Evolutionary conservation across 192 early-diverging fungal species (phyloP).

Genomic region (Entophlyctis luteolus): DNA sequence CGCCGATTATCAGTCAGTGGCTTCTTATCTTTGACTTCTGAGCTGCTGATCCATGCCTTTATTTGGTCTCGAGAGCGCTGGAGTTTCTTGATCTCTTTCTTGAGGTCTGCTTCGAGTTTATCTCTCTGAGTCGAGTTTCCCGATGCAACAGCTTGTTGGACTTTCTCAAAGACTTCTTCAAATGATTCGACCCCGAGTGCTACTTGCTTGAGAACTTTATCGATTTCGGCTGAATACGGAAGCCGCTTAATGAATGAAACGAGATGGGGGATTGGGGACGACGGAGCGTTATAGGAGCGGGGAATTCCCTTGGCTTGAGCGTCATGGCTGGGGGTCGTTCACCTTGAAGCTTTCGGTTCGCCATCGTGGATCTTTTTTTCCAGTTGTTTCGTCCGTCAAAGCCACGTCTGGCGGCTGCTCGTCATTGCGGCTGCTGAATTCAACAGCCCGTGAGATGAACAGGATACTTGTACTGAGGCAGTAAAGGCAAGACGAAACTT

Average conservation of each 20-base stretch:
- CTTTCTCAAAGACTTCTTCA: constrained; percentile 85
- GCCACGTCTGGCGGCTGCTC: too few relatives aligned
- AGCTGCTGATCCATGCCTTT: constrained; percentile 90
- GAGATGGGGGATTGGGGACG: too few relatives aligned
- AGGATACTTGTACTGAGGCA: too few relatives aligned
- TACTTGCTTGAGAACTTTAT: constrained; percentile 90
- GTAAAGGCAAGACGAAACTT: too few relatives aligned
- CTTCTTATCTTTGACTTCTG: constrained; percentile 96
- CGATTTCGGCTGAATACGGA: constrained; percentile 99
- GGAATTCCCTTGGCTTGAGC: too few relatives aligned
- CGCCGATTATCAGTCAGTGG: constrained; percentile 84
- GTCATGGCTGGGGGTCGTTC: too few relatives aligned
- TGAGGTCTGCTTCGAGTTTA: constrained; percentile 92
- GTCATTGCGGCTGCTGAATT: too few relatives aligned
- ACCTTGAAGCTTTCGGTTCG: constrained; percentile 14
- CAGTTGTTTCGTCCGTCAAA: too few relatives aligned
- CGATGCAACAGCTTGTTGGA: constrained; percentile 62
- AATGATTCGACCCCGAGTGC: constrained; percentile 93
- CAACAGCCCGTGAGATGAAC: too few relatives aligned
- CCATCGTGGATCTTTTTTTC: too few relatives aligned
- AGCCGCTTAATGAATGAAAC: too few relatives aligned
- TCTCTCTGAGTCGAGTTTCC: constrained; percentile 85
- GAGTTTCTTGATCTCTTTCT: constrained; percentile 99
- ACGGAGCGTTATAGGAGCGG: too few relatives aligned
- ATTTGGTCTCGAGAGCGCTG: constrained; percentile 96